Evolutionary conservation across 768 basidiomycete genomes (phyloP), one percentile per base, ranked within the genome.

Genomic region (Guyanaporus albipodus): DNA sequence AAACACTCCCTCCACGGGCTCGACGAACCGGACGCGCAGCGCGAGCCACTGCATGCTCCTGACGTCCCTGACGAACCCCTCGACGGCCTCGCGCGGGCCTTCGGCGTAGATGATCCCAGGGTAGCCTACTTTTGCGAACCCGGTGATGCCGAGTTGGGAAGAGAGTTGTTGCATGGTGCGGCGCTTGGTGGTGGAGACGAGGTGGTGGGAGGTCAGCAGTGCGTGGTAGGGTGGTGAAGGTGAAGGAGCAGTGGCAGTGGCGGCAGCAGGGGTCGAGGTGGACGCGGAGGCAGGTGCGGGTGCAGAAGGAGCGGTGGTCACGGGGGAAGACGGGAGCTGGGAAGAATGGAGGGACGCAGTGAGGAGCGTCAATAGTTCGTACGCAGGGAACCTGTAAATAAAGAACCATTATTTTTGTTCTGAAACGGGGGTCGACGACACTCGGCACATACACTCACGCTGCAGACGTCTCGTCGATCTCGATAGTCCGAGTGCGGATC

Each of bases 11-110:
- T 4, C 23, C 4, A 22, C 24, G 12, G 74, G 67, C 55, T 85
- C 82, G 17, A 80, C 59, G 55, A 86, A 83, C 19, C 86, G 64
- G 6, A 85, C 65, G 44, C 76, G 72, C 50, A 88, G 63, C 9
- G 86, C 86, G 1, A 88, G 69, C 87, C 87, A 89, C 56, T 87
- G 83, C 85, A 87, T 86, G 17, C 70, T 74, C 58, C 83, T 86
- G 44, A 88, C 75, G 42, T 82, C 83, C 17, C 60, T 67, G 1
- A 85, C 76, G 53, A 87, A 87, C 53, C 82, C 79, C 55, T 82
- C 75, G 31, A 40, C 32, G 7, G 8, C 24, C 6, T 21, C 46
- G 1, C 10, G 37, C 1, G 18, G 32, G 0, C 46, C 38, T 8
- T 39, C 32, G 14, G 19, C 32, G 32, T 39, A 46, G 2, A 46